Evolutionary conservation across 2,329 filamentous ascomycete genomes (phyloP), one percentile per base, ranked within the genome.

Genomic region (Sclerotinia glacialis): DNA sequence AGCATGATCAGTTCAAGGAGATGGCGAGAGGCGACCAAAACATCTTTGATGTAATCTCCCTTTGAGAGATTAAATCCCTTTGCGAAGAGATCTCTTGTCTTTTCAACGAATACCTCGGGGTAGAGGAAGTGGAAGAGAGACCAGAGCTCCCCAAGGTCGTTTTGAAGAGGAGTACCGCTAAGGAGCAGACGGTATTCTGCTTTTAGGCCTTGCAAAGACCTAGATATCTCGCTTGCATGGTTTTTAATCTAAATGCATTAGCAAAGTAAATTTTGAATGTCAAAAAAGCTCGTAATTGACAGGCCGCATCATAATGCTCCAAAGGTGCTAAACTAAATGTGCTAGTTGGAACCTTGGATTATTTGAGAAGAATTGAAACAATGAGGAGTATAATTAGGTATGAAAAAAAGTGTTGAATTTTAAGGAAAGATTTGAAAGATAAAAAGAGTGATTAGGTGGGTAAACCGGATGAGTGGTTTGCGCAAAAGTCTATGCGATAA

Each of bases 1-100:
- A 87, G 76, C 85, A 87, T 87, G 58, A 87, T 79, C 1, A 85
- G 73, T 69, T 85, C 82, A 1, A 87, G 78, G 11, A 88, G 77
- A 1, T 76, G 76, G 0, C 83, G 79, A 7, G 84, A 79, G 70
- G 82, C 74, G 59, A 85, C 80, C 74, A 87, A 80, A 37, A 87
- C 84, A 0, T 74, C 74, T 5, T 79, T 80, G 31, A 83, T 82
- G 11, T 83, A 83, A 67, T 80, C 82, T 9, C 85, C 85, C 21
- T 81, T 80, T 2, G 78, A 80, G 1, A 88, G 76, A 64, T 86
- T 82, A 71, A 87, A 88, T 0, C 85, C 84, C 14, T 82, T 78
- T 53, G 80, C 80, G 74, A 87, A 88, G 0, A 81, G 74, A 2
- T 79, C 76, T 12, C 78, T 77, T 0, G 84, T 86, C 42, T 82